Conservation (phyloP, 495 filamentous ascomycete genomes). For the Amphirosellinia nigrospora region DNA sequence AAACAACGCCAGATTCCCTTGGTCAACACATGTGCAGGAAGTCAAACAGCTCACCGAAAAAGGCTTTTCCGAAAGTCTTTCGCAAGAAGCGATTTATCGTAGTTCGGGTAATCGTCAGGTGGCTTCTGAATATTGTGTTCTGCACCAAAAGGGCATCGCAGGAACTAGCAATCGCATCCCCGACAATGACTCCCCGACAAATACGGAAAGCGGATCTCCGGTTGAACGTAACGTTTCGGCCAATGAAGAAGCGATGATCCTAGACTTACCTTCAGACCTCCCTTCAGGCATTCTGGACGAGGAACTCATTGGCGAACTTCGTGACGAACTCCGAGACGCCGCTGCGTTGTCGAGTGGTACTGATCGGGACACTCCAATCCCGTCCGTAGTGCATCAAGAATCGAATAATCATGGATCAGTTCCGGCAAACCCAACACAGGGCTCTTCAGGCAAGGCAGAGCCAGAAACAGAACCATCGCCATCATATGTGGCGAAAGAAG, state of each 20-base stretch:
- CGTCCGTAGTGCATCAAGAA: conserved; percentile 23
- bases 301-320: conserved; percentile 38
- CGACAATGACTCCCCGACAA: conserved; percentile 56
- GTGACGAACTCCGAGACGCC: conserved; percentile 29
- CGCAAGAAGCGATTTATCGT: conserved; percentile 80
- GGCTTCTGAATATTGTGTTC: conserved; percentile 77
- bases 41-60: conserved; percentile 38
- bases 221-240: conserved; percentile 22
- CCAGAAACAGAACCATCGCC: not conserved
- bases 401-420: conserved; percentile 25
- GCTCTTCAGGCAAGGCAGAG: conserved; percentile 28
- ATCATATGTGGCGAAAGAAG: conserved; percentile 67
- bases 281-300: conserved; percentile 22
- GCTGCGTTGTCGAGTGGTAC: conserved; percentile 27
- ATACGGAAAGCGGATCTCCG: conserved; percentile 32
- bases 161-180: conserved; percentile 67
- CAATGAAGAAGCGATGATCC: conserved; percentile 36
- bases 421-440: conserved; percentile 33
- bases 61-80: conserved; percentile 54
- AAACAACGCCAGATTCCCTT: conserved; percentile 40
- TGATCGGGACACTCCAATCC: conserved; percentile 29
- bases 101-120: conserved; percentile 68
- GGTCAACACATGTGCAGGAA: conserved; percentile 34
- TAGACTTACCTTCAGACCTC: conserved; percentile 35
- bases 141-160: conserved; percentile 50